Evolutionary conservation across 257 asterid species (phyloP).

Genomic region (Solanum tarijense): DNA sequence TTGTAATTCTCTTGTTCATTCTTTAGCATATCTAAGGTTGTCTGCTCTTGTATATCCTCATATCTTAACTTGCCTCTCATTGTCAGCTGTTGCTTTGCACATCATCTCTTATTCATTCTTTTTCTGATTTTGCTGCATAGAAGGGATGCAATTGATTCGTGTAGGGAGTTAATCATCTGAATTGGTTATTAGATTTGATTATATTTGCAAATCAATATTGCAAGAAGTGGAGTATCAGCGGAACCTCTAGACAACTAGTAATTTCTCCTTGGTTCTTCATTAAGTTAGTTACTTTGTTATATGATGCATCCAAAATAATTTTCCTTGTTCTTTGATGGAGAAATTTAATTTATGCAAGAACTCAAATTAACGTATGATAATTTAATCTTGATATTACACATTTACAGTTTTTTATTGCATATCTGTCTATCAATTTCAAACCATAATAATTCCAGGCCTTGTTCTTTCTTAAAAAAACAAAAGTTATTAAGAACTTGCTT

Average conservation of each 20-base stretch:
- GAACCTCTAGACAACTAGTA: neutral
- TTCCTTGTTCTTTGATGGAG: neutral
- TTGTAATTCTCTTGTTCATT: neutral
- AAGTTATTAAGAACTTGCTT: neutral
- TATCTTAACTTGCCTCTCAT: neutral
- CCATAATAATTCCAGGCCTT: neutral
- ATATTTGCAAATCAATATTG: neutral
- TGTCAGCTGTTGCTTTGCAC: neutral
- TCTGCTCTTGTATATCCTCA: neutral
- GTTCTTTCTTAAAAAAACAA: neutral
- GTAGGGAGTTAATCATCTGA: neutral
- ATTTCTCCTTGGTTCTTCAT: neutral
- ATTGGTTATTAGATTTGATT: neutral
- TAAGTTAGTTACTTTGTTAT: neutral
- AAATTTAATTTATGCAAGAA: neutral
- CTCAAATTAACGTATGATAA: neutral
- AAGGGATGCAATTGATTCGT: neutral
- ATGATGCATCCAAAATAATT: neutral
- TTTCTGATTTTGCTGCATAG: neutral
- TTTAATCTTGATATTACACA: neutral
- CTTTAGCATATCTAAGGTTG: neutral
- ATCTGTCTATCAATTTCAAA: neutral
- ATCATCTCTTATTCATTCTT: neutral
- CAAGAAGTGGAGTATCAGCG: neutral
- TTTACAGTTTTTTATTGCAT: neutral